Base-by-base conservation (phyloP, 768 basidiomycete species). In the Naganishia onofrii region DNA sequence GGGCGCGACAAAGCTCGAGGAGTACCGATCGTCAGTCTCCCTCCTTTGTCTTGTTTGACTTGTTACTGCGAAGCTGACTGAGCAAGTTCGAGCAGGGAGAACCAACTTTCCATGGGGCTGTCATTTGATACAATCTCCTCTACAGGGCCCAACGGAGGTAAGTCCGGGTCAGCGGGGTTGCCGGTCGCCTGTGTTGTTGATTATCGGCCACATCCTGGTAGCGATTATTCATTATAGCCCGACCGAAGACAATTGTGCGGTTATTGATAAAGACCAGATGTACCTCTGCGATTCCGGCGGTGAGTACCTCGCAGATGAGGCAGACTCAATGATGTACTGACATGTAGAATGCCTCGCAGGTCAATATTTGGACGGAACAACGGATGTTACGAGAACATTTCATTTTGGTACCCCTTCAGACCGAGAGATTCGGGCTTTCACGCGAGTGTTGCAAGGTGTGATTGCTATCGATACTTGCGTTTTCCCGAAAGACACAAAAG, bases 201-300 rank as follows among this genome's bases (percentile, higher is more conserved):
- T 34, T 17, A 42, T 36, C 2, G 28, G 23, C 4, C 6, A 5
- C 8, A 4, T 19, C 12, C 15, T 44, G n/a, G 17, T n/a, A 63
- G 92, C 93, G 28, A 90, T 99, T 77, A 95, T 99, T 55, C 95
- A 98, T 78, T 99, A 99, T 80, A 84, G 85, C 2, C 93, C 95
- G 10, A 87, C 91, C 60, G 86, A 88, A 17, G 81, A 84, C 8
- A 86, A 88, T 72, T 91, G 88, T 74, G 88, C 89, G 0, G 84
- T 87, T 19, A 88, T 99, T 71, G 85, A 85, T 84, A 44, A 81
- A 46, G 58, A 74, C 21, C 64, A 86, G 85, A 85, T 90, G 63
- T 90, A 90, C 79, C 82, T 90, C 2, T 89, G 93, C 74, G 94
- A 98, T 77, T 92, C 91, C 46, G 94, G 94, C 77, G 91, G 60